Percentiles rank a stretch among this genome's conserved stretches.
Conservation (phyloP, 805 yeast genomes). For the Yarrowia divulgata region DNA sequence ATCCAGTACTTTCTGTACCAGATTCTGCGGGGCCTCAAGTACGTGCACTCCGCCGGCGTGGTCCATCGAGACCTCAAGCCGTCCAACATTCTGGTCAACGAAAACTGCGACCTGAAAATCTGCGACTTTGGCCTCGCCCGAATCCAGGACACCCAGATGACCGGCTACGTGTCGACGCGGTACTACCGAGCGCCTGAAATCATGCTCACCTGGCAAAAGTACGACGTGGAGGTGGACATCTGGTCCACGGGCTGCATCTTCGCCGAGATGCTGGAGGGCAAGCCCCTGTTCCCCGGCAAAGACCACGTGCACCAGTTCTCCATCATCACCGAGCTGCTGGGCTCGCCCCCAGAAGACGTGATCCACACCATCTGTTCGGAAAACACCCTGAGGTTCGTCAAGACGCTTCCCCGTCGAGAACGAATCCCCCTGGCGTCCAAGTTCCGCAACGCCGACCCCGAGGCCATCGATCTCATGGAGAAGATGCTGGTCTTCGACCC, state of each 20-base stretch:
- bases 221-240: conserved; percentile 94
- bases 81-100: conserved; percentile 78
- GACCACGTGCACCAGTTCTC: conserved; percentile 98
- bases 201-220: conserved; percentile 98
- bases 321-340: conserved; percentile 93
- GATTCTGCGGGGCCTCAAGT: conserved; percentile 83
- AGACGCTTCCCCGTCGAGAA: conserved; percentile 89
- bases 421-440: conserved; percentile 87
- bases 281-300: conserved; percentile 96
- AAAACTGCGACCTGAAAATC: conserved; percentile 88
- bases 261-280: conserved; percentile 97
- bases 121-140: conserved; percentile 96
- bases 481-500: conserved; percentile 96
- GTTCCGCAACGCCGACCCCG: conserved; percentile 67
- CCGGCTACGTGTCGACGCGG: conserved; percentile 95
- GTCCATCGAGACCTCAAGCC: conserved; percentile 85
- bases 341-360: conserved; percentile 96
- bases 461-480: conserved; percentile 85
- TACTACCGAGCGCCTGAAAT: conserved; percentile 98
- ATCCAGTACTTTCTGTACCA: conserved; percentile 97
- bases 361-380: conserved; percentile 95
- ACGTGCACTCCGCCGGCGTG: conserved; percentile 91
- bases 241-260: conserved; percentile 98
- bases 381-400: conserved; percentile 91
- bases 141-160: conserved; percentile 98